These are phyloP conservation scores for Raddia guianensis DNA, from an alignment of 176 grass and related monocot genomes.

Conservation along the genomic window DNA sequence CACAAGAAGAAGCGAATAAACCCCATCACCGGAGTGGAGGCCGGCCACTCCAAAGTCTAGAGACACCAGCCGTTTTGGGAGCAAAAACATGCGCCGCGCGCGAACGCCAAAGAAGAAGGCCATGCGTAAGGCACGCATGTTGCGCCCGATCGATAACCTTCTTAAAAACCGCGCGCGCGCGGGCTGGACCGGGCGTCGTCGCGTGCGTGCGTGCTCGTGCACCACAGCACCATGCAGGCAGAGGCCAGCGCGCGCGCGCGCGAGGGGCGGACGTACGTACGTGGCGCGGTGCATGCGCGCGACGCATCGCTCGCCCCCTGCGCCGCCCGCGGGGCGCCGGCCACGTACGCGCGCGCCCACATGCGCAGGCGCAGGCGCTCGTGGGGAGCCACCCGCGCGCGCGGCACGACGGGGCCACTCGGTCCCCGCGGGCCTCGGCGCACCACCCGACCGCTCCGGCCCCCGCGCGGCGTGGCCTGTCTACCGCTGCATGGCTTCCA, in stretches of 20 bases:
- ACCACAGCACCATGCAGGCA: too few species aligned
- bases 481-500: conserved; percentile 19
- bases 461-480: conserved; percentile 4
- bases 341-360: neutral
- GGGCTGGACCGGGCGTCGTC: neutral
- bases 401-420: conserved; percentile 30
- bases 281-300: conserved; percentile 41
- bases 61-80: neutral
- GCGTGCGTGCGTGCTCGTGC: neutral
- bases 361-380: neutral
- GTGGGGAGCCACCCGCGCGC: conserved; percentile 16
- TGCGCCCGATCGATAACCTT: conserved; percentile 1
- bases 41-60: neutral
- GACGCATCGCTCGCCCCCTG: neutral
- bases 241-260: neutral
- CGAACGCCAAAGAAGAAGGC: neutral
- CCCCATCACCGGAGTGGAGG: neutral
- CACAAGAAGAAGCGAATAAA: neutral
- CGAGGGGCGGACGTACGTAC: neutral
- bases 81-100: neutral
- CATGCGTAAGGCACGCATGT: conserved; percentile 6
- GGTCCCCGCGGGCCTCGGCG: neutral
- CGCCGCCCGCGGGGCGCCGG: neutral
- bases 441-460: conserved; percentile 6
- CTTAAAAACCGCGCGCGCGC: neutral